Evolutionary conservation across 495 filamentous ascomycete genomes (phyloP), one percentile per base, ranked within the genome.

Genomic region (Xylaria longipes): DNA sequence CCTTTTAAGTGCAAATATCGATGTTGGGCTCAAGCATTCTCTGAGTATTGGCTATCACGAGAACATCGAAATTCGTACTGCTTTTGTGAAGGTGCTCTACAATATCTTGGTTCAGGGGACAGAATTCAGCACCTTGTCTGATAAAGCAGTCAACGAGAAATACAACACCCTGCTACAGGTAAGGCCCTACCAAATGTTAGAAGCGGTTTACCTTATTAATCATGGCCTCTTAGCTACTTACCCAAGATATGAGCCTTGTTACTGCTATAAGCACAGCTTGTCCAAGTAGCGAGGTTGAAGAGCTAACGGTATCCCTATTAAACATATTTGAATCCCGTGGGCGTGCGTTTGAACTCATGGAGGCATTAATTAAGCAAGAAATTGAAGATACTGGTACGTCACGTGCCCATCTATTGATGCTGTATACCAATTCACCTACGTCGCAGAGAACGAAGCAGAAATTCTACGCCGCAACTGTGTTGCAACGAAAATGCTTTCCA

Each of bases 281-380:
- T 71, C 89, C 89, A 41, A 90, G 88, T 72, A 83, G 84, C 57
- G 88, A 91, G 72, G 84, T 91, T 14, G 89, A 91, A 71, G 89
- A 91, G 73, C 79, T 91, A 73, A 89, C 88, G 2, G 85, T 91
- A 70, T 87, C 88, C 1, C 79, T 91, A 46, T 78, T 91, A 31
- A 91, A 90, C 48, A 88, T 91, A n/a, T 91, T 89, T 63, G 89
- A 91, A 72, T 85, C 89, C 7, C 82, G 89, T 14, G 89, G 89
- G 0, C 77, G 86, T 56, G 87, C 83, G 54, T 87, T 89, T 75
- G 83, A 84, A n/a, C 79, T 91, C 15, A 80, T 91, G 39, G 87
- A 91, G 71, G 88, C 85, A 15, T 74, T 91, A 37, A 91, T 91
- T 68, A 87, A 90, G 70, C 88, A 90, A 71, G 89, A 91, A 75